These are phyloP conservation scores for Dicorynia guianensis DNA, from an alignment of 306 rosid species.

Conservation along the genomic window DNA sequence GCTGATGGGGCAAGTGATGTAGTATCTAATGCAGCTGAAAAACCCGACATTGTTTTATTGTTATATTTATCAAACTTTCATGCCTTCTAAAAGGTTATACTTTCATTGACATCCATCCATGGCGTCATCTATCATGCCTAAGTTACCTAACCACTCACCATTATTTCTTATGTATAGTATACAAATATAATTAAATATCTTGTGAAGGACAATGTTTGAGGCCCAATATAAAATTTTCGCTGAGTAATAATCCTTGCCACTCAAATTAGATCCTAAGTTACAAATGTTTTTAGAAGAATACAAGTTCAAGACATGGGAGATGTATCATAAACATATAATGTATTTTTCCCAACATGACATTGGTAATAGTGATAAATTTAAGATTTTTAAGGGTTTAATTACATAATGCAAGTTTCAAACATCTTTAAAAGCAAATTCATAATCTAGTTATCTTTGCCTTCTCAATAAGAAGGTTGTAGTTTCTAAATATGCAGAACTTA, in stretches of 20 bases:
- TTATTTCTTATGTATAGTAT: too few relatives aligned
- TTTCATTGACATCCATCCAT: too few relatives aligned
- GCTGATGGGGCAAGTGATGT: too few relatives aligned
- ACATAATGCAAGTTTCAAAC: slow-evolving; percentile 14
- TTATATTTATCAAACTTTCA: too few relatives aligned
- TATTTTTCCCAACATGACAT: slow-evolving; percentile 22
- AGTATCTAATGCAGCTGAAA: too few relatives aligned
- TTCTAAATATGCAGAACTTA: slow-evolving; percentile 46
- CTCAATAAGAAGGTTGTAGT: slow-evolving; percentile 24
- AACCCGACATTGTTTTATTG: too few relatives aligned
- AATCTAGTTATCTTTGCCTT: slow-evolving; percentile 27
- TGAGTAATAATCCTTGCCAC: slow-evolving; percentile 7
- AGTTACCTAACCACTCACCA: too few relatives aligned
- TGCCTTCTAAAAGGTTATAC: too few relatives aligned
- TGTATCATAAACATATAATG: slow-evolving; percentile 20
- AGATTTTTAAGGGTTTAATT: neutral
- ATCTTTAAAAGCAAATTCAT: neutral
- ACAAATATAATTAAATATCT: too few relatives aligned
- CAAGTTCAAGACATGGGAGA: slow-evolving; percentile 4
- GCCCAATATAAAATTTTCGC: slow-evolving; percentile 15
- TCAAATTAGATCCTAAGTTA: slow-evolving; percentile 9
- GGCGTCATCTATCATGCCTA: too few relatives aligned
- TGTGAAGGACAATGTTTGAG: too few relatives aligned
- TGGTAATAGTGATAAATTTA: slow-evolving; percentile 7
- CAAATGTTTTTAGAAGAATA: slow-evolving; percentile 7